A percentile compares a stretch with the other conserved stretches of the same genome.
These are phyloP conservation scores for Aaosphaeria arxii DNA, from an alignment of 2,329 filamentous ascomycete genomes.

Conservation along the genomic window DNA sequence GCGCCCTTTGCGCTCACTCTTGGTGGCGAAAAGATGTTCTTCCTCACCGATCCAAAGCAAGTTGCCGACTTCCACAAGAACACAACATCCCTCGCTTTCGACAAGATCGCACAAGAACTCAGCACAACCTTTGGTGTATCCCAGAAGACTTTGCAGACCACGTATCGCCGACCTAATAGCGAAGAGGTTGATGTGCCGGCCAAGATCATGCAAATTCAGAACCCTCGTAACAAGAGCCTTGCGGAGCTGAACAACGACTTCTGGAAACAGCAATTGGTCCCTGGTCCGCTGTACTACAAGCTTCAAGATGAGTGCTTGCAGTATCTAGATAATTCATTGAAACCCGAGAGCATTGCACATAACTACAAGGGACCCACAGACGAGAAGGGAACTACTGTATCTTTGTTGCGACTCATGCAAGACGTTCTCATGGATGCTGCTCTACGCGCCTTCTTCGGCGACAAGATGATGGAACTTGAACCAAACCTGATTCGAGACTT, in stretches of 20 bases:
- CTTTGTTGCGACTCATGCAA: too few relatives aligned
- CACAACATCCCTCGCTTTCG: conserved; percentile 6
- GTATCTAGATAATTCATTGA: too few relatives aligned
- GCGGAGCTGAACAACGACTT: not conserved
- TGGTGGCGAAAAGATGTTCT: conserved; percentile 6
- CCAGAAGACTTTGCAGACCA: not conserved
- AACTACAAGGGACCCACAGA: too few relatives aligned
- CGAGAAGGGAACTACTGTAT: too few relatives aligned
- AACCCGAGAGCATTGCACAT: too few relatives aligned
- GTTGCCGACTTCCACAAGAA: conserved; percentile 5
- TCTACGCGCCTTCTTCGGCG: conserved; percentile 4
- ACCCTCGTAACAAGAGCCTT: not conserved
- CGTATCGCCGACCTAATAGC: conserved; percentile 1
- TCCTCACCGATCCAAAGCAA: conserved; percentile 6
- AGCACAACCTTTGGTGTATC: conserved; percentile 4
- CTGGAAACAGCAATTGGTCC: too few relatives aligned
- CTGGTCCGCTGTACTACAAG: too few relatives aligned
- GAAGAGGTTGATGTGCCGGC: not conserved
- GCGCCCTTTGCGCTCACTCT: conserved; percentile 9
- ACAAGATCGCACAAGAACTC: conserved; percentile 8
- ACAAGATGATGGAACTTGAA: not conserved
- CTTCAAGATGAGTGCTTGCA: too few relatives aligned
- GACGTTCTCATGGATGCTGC: too few relatives aligned
- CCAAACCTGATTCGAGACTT: conserved; percentile 7
- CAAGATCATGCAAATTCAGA: not conserved